A percentile compares a stretch with the other conserved stretches of the same genome.
Conservation (phyloP, 345 rosid genomes). For the Cochlearia excelsa region DNA sequence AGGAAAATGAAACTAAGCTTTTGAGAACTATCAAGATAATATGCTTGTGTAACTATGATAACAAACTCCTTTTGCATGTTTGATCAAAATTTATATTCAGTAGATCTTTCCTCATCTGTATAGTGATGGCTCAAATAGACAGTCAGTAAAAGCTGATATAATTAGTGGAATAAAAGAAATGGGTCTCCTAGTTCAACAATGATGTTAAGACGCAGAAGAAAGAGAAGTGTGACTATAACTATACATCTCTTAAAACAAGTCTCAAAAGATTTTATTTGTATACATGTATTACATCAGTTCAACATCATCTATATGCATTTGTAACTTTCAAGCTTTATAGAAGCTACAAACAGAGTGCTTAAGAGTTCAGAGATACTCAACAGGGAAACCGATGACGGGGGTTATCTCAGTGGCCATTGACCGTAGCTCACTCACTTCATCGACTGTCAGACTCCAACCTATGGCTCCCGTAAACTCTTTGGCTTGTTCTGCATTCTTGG, state of each 20-base stretch:
- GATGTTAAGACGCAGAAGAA: neutral
- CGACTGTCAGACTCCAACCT: constrained; percentile 69
- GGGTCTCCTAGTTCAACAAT: neutral
- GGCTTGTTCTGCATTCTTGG: constrained; percentile 76
- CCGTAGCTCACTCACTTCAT: constrained; percentile 71
- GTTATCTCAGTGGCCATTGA: constrained; percentile 60
- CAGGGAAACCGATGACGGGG: constrained; percentile 73
- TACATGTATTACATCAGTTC: constrained; percentile 11
- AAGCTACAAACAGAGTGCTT: constrained; percentile 25
- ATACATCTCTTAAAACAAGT: constrained; percentile 9
- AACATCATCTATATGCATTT: constrained; percentile 21
- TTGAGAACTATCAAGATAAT: constrained; percentile 35
- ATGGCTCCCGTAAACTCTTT: constrained; percentile 76
- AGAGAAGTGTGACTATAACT: neutral
- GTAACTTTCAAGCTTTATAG: constrained; percentile 26
- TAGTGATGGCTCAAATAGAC: neutral
- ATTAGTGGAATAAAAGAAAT: too few relatives aligned
- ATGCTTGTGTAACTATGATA: constrained; percentile 25
- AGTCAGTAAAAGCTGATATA: too few relatives aligned
- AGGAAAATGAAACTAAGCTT: constrained; percentile 27
- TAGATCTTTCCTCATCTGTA: constrained; percentile 1
- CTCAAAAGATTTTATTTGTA: constrained; percentile 2
- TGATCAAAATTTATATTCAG: neutral
- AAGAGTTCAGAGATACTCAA: constrained; percentile 53
- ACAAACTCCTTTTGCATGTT: constrained; percentile 15